Percentiles rank a stretch among this genome's conserved stretches.
These are phyloP conservation scores for Leccinum incarnatum DNA, from an alignment of 768 basidiomycete species.

Conservation along the genomic window DNA sequence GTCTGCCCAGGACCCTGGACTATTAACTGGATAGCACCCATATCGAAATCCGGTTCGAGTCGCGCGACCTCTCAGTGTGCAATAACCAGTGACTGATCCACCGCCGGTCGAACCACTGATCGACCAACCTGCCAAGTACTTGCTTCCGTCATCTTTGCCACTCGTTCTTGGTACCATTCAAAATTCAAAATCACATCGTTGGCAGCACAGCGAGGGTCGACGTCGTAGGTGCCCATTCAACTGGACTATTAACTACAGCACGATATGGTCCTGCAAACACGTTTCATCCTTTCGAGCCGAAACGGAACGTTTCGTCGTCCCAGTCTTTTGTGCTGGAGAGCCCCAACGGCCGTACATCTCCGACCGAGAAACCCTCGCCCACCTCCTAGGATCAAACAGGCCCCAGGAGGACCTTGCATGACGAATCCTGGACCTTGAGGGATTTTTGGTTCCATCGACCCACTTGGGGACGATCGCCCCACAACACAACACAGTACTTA, in stretches of 20 bases:
- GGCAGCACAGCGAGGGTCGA: neutral
- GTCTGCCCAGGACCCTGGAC: slow-evolving; percentile 9
- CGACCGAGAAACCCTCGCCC: neutral
- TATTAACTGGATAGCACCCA: neutral
- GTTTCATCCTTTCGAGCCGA: slow-evolving; percentile 7
- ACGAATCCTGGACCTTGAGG: neutral
- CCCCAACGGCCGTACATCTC: slow-evolving; percentile 1
- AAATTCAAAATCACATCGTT: slow-evolving; percentile 8
- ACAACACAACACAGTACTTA: neutral
- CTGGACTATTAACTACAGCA: slow-evolving; percentile 12
- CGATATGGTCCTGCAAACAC: slow-evolving; percentile 3
- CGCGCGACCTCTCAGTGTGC: neutral
- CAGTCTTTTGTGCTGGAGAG: neutral
- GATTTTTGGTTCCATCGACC: neutral
- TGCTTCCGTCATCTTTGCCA: neutral
- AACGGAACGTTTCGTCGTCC: neutral
- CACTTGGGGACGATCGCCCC: neutral
- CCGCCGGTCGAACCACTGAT: neutral
- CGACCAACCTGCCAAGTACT: neutral
- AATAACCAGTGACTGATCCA: neutral
- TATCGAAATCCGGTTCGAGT: neutral
- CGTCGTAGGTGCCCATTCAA: neutral
- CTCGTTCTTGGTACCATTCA: slow-evolving; percentile 2
- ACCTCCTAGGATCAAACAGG: neutral
- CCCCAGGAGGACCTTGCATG: neutral